Base-by-base conservation (phyloP, 1,284 basidiomycete species). In the Athelia sp. region DNA sequence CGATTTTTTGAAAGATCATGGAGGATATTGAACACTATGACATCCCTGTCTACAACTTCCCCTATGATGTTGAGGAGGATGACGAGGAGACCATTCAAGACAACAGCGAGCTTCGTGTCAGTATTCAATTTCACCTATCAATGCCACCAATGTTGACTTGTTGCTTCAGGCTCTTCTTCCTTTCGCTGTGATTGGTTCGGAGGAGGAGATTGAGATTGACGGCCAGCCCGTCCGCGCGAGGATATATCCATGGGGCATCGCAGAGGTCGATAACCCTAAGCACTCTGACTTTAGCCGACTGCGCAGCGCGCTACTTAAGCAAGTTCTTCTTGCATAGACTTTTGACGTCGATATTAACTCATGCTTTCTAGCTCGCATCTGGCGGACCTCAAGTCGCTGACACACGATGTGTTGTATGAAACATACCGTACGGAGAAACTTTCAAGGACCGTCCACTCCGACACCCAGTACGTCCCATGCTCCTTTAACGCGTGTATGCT, bases 41-140 rank as follows among this genome's bases (percentile, higher is more conserved):
- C 57, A 99, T 99, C 59, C 96, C 97, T 4, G 90, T 99, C 43
- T 99, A 99, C 80, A 99, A 99, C 76, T 99, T 99, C 82, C 97
- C 97, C 0, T 99, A 97, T 68, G 97, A 99, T 60, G 87, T 94
- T 19, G 97, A 99, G 69, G 97, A 99, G 72, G 93, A 99, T 62
- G 97, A 99, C 65, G 95, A 98, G 65, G 97, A 99, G 62, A 98
- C 96, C 3, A 95, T 99, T 56, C 87, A 91, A 61, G 97, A 99
- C 72, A 99, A 99, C 74, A 89, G 88, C 62, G 93, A 96, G 67
- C 84, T 98, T 51, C 81, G 94, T 49, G 89, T 90, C 63, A 54
- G 78, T 67, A 43, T 14, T 29, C 44, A 3, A 38, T 23, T 4
- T 4, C 42, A 24, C 18, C 10, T 34, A 29, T 49, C 54, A 21